Evolutionary conservation across 495 filamentous ascomycete genomes (phyloP).

Genomic region (Xylaria curta): DNA sequence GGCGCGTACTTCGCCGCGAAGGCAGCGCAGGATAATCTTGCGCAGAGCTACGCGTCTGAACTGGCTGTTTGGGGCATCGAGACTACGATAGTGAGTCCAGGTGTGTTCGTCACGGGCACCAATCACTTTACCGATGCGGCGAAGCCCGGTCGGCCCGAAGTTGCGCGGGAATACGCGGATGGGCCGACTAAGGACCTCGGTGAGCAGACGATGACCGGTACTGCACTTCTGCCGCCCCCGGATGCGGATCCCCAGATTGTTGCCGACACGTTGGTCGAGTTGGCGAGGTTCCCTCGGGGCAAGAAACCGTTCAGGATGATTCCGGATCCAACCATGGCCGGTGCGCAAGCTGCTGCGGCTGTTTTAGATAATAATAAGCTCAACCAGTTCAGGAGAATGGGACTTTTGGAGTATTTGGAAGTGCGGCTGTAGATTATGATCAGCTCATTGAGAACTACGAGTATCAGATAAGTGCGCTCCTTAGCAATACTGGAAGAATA

Average conservation of each 20-base stretch:
- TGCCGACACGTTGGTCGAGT: constrained; percentile 27
- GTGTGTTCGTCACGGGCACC: constrained; percentile 29
- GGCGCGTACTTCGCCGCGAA: constrained; percentile 32
- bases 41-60: constrained; percentile 26
- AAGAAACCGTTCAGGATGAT: constrained; percentile 31
- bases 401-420: constrained; percentile 24
- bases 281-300: constrained; percentile 26
- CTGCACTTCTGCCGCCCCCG: constrained; percentile 10
- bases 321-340: constrained; percentile 22
- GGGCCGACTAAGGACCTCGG: constrained; percentile 26
- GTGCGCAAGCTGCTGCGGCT: constrained; percentile 15
- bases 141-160: constrained; percentile 9
- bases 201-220: constrained; percentile 23
- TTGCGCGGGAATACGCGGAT: constrained; percentile 23
- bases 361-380: constrained; percentile 27
- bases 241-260: constrained; percentile 28
- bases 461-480: neutral
- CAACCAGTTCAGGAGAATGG: constrained; percentile 19
- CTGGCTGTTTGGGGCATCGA: constrained; percentile 29
- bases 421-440: constrained; percentile 3
- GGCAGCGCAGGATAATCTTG: constrained; percentile 28
- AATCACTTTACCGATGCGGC: constrained; percentile 28
- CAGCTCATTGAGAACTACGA: neutral
- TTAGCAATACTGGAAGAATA: neutral
- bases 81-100: constrained; percentile 27